These are phyloP conservation scores for Myrica gale DNA, from an alignment of 306 rosid genomes.

Conservation along the genomic window DNA sequence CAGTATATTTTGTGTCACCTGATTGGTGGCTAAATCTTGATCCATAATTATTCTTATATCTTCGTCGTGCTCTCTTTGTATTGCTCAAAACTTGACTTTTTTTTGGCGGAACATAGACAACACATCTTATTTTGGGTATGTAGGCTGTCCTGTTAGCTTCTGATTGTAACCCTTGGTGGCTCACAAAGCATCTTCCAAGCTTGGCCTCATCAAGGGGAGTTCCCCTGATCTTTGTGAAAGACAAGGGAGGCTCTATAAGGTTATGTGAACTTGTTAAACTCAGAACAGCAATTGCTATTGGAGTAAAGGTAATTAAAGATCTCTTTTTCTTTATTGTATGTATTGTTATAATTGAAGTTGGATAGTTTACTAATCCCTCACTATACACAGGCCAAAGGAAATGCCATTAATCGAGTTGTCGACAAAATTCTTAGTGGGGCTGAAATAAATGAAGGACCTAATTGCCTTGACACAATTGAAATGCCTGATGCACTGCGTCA, in stretches of 20 bases:
- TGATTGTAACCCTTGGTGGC: slow-evolving; percentile 70
- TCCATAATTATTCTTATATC: neutral
- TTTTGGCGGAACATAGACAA: neutral
- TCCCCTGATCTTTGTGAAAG: slow-evolving; percentile 62
- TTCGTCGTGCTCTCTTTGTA: neutral
- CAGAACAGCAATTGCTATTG: slow-evolving; percentile 83
- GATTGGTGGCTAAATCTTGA: neutral
- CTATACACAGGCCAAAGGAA: slow-evolving; percentile 51
- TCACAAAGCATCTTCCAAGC: slow-evolving; percentile 69
- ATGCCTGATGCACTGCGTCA: slow-evolving; percentile 8
- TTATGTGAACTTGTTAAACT: slow-evolving; percentile 68
- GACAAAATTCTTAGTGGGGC: slow-evolving; percentile 38
- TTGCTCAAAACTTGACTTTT: neutral
- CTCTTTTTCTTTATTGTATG: neutral
- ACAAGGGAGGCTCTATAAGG: slow-evolving; percentile 64
- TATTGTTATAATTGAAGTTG: neutral
- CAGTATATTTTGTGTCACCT: too few species aligned
- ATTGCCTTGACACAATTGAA: slow-evolving; percentile 10
- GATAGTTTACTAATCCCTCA: slow-evolving; percentile 13
- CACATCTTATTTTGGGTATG: neutral
- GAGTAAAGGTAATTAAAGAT: slow-evolving; percentile 55
- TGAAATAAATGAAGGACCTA: slow-evolving; percentile 10
- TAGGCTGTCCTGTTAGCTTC: slow-evolving; percentile 72
- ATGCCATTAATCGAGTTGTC: slow-evolving; percentile 44
- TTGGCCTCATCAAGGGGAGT: slow-evolving; percentile 70